Percentiles rank a stretch among this genome's conserved stretches.
phyloP scores from a whole-genome alignment of 306 rosid species.

The Prunus dulcis region DNA sequence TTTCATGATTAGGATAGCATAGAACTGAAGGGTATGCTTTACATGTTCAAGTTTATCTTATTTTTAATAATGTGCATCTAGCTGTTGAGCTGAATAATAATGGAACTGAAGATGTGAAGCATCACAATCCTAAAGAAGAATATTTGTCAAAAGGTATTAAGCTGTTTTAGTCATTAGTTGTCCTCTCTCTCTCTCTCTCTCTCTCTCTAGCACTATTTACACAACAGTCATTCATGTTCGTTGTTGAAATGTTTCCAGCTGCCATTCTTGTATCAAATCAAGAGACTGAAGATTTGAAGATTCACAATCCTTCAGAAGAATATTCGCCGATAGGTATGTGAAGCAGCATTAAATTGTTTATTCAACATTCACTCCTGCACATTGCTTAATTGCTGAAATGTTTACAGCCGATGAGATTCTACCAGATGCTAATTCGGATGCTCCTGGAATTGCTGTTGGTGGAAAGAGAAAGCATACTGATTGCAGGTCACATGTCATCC shows the following conservation, averaged over 20 bases:
- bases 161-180: constrained; percentile 21
- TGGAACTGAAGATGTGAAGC: constrained; percentile 37
- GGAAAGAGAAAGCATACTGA: constrained; percentile 65
- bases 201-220: background rate
- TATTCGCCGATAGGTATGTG: constrained; percentile 39
- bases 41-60: constrained; percentile 15
- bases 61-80: constrained; percentile 39
- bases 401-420: constrained; percentile 55
- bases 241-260: constrained; percentile 54
- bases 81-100: constrained; percentile 38
- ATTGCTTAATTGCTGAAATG: constrained; percentile 31
- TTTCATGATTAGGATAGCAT: constrained; percentile 16
- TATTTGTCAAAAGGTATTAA: constrained; percentile 38
- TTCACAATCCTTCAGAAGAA: constrained; percentile 35
- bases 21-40: background rate
- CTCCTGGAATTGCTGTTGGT: constrained; percentile 39
- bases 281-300: constrained; percentile 34
- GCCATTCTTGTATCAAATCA: constrained; percentile 40
- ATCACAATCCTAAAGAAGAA: constrained; percentile 34
- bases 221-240: constrained; percentile 5
- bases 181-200: background rate
- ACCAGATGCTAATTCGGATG: constrained; percentile 40
- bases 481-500: constrained; percentile 55
- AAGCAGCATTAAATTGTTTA: constrained; percentile 7
- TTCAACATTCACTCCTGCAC: constrained; percentile 1